Base-by-base conservation (phyloP, 2,329 filamentous ascomycete species). In the Annulohypoxylon truncatum region DNA sequence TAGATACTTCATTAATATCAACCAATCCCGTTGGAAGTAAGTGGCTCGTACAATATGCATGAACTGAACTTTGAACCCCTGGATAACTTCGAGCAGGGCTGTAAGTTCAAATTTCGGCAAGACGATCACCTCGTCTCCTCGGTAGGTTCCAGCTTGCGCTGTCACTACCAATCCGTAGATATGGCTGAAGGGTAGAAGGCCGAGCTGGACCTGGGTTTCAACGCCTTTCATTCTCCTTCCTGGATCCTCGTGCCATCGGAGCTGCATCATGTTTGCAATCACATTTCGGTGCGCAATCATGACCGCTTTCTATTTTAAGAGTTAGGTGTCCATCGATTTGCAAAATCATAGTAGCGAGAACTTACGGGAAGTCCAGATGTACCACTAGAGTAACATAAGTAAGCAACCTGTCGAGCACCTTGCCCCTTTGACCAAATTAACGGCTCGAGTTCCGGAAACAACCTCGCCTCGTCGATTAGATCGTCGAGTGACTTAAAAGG, bases 261-360 rank as follows among this genome's bases (percentile, higher is more conserved):
- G 81, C 75, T 93, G 91, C 51, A 93, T 74, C 0, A 86, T 84
- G 73, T 94, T 94, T 33, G 90, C 86, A 50, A 94, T 93, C 13
- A 93, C 87, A 71, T 93, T 94, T 26, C 82, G 81, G 76, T 94
- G 91, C 4, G 90, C 88, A 53, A 94, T 90, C 89, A 91, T 93
- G 24, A 93, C 91, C 53, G 89, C 91, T 89, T 92, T 92, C 87
- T 90, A 66, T 15, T 28, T 15, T 29, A 4, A 2, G 4, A 44
- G 20, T 29, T 57, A 54, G 62, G 57, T 40, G 20, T 15, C 10
- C 44, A 12, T 55, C n/a, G 10, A 20, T 22, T 15, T 18, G 38
- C 28, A 13, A 0, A 13, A 53, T 8, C n/a, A 9, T 44, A 2
- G 22, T 29, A 15, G n/a, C 26, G 33, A 42, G 31, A 29, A 75